Conservation (phyloP, 495 filamentous ascomycete genomes). For the Penicillium coprophilum region DNA sequence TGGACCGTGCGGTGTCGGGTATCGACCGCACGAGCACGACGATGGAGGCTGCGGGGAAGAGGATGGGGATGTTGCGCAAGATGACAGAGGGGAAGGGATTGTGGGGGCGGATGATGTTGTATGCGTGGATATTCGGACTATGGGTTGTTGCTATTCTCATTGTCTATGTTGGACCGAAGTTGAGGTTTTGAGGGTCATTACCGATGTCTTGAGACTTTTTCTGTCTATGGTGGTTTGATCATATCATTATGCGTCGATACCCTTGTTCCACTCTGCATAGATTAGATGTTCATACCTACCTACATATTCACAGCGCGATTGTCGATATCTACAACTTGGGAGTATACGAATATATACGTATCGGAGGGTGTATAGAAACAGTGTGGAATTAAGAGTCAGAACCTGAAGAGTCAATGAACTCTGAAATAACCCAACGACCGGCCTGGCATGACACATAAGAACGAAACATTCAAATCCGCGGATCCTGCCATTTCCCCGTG, state of each 20-base stretch:
- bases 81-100: slow-evolving; percentile 86
- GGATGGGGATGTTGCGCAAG: slow-evolving; percentile 69
- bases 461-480: slow-evolving; percentile 40
- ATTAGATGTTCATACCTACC: background rate
- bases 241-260: slow-evolving; percentile 1
- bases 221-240: background rate
- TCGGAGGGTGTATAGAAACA: background rate
- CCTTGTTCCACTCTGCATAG: background rate
- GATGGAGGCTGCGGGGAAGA: slow-evolving; percentile 69
- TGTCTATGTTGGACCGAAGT: slow-evolving; percentile 79
- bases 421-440: slow-evolving; percentile 42
- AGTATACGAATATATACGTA: background rate
- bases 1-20: slow-evolving; percentile 67
- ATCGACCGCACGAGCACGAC: slow-evolving; percentile 71
- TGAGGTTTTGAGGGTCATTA: slow-evolving; percentile 62
- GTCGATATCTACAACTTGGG: background rate
- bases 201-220: slow-evolving; percentile 2
- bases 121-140: slow-evolving; percentile 76
- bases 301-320: background rate
- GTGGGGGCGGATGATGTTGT: slow-evolving; percentile 82
- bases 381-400: slow-evolving; percentile 21
- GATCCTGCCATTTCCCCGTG: slow-evolving; percentile 38
- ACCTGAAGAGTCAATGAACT: slow-evolving; percentile 34
- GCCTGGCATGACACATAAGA: slow-evolving; percentile 48
- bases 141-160: slow-evolving; percentile 72